Conservation (phyloP, 2,329 filamentous ascomycete species). For the Aspergillus clavatus region DNA sequence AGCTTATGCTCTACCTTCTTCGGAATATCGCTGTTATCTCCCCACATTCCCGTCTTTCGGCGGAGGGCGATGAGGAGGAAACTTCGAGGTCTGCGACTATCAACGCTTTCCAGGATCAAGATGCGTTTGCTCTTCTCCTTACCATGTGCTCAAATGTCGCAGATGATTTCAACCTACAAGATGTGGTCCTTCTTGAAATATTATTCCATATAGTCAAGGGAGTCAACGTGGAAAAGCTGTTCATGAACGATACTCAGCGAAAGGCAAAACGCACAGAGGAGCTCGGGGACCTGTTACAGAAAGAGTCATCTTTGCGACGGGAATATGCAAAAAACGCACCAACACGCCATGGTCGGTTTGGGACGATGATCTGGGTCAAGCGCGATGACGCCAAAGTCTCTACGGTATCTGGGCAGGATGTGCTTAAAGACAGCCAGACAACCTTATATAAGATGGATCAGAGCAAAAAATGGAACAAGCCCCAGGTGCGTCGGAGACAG, state of each 20-base stretch:
- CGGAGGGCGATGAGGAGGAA: conserved; percentile 84
- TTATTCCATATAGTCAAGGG: conserved; percentile 91
- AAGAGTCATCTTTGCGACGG: conserved; percentile 78
- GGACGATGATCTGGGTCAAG: conserved; percentile 96
- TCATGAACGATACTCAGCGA: conserved; percentile 72
- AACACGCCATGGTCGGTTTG: conserved; percentile 87
- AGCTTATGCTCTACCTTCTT: conserved; percentile 80
- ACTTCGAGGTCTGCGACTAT: conserved; percentile 84
- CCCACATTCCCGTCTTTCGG: conserved; percentile 65
- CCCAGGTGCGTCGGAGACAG: conserved; percentile 59
- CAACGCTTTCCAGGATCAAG: conserved; percentile 83
- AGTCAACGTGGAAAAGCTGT: conserved; percentile 76
- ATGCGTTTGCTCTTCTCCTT: conserved; percentile 78
- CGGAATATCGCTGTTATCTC: conserved; percentile 84
- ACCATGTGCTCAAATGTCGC: conserved; percentile 89
- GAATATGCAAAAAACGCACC: conserved; percentile 72
- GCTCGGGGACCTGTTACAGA: conserved; percentile 67
- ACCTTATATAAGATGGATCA: conserved; percentile 85
- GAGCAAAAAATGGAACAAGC: conserved; percentile 84
- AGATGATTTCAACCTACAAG: conserved; percentile 85
- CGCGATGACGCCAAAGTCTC: conserved; percentile 77
- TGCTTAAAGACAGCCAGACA: conserved; percentile 65
- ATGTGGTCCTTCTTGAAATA: conserved; percentile 84
- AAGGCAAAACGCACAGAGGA: conserved; percentile 66
- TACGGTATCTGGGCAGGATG: conserved; percentile 83